Evolutionary conservation across 2,329 filamentous ascomycete species (phyloP).

Genomic region (Trichoderma sp.): DNA sequence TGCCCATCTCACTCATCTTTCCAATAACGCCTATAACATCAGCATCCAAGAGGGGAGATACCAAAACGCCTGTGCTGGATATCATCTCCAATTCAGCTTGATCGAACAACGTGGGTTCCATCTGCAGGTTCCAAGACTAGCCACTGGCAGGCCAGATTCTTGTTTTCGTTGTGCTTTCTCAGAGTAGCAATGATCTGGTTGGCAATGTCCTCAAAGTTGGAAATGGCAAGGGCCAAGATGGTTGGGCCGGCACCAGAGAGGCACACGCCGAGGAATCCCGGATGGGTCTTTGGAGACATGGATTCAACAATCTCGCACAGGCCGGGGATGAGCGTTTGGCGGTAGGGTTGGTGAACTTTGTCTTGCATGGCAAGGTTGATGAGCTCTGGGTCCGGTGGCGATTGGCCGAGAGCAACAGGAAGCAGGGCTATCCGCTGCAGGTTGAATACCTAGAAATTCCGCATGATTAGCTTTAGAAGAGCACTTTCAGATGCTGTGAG

Average conservation of each 20-base stretch:
- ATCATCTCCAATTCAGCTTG: neutral
- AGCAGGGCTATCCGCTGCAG: conserved; percentile 89
- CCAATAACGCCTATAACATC: neutral
- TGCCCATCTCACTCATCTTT: neutral
- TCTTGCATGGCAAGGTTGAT: conserved; percentile 99
- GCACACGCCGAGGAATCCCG: conserved; percentile 89
- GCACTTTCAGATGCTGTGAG: neutral
- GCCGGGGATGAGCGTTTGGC: conserved; percentile 85
- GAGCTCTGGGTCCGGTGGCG: conserved; percentile 85
- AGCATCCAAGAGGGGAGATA: neutral
- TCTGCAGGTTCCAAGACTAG: conserved; percentile 84
- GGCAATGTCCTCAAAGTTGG: conserved; percentile 86
- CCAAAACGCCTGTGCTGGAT: neutral
- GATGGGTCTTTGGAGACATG: conserved; percentile 82
- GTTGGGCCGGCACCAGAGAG: conserved; percentile 93
- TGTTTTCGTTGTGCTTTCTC: conserved; percentile 51
- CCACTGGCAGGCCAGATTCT: conserved; percentile 80
- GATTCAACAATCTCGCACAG: conserved; percentile 86
- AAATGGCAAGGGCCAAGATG: conserved; percentile 86
- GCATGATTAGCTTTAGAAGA: conserved; percentile 6
- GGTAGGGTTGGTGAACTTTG: conserved; percentile 95
- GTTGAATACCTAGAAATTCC: conserved; percentile 72
- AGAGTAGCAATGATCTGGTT: conserved; percentile 73
- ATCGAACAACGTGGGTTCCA: conserved; percentile 53
- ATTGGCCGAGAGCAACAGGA: conserved; percentile 83